A percentile compares a stretch with the other conserved stretches of the same genome.
phyloP scores from a whole-genome alignment of 164 flowering plant species.

The Buxus sempervirens region DNA sequence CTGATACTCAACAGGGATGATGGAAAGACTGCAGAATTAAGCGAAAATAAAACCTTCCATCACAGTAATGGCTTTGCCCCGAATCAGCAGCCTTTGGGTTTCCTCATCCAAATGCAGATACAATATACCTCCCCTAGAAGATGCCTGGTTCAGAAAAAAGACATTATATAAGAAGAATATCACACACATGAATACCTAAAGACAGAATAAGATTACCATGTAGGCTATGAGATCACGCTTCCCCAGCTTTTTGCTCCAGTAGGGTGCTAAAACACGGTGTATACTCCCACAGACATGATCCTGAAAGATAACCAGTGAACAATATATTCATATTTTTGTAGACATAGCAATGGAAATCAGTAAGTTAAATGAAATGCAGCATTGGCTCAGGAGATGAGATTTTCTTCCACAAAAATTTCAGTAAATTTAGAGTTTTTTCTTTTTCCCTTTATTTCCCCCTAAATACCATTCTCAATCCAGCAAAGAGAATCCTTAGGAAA shows the following conservation, averaged over 20 bases:
- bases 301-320: constrained; percentile 26
- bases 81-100: constrained; percentile 55
- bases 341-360: no score
- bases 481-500: no score
- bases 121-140: constrained; percentile 67
- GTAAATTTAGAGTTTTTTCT: no score
- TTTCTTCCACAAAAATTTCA: no score
- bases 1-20: no score
- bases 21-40: constrained; percentile 12
- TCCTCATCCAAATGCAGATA: constrained; percentile 55
- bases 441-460: no score
- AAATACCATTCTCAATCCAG: no score
- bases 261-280: constrained; percentile 67
- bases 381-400: no score
- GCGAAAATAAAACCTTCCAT: constrained; percentile 70
- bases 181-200: constrained; percentile 1
- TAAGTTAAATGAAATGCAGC: no score
- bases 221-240: constrained; percentile 60
- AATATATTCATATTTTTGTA: no score
- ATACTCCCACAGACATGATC: constrained; percentile 89
- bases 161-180: no score
- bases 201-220: constrained; percentile 32
- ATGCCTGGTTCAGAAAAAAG: constrained; percentile 45
- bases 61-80: constrained; percentile 64
- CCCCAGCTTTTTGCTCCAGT: constrained; percentile 74